A percentile compares a stretch with the other conserved stretches of the same genome.
Evolutionary conservation across 1,139 yeast species (phyloP).

Genomic region (Blastobotrys persicus): DNA sequence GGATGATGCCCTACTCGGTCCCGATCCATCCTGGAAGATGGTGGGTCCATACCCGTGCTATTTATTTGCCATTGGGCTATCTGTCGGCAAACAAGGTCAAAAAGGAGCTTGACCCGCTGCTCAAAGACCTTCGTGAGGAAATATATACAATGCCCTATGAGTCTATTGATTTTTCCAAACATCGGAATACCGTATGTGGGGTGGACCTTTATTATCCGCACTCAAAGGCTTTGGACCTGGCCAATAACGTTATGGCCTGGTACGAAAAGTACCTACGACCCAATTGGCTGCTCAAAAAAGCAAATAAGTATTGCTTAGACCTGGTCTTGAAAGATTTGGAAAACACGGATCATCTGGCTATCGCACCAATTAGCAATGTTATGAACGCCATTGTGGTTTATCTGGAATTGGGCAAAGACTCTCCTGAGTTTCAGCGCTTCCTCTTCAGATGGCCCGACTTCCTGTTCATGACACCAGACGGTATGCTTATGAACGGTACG

Average conservation of each 20-base stretch:
- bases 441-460: conserved; percentile 68
- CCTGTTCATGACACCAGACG: conserved; percentile 82
- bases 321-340: conserved; percentile 68
- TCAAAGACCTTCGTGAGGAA: conserved; percentile 67
- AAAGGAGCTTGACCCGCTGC: conserved; percentile 63
- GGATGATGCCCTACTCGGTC: conserved; percentile 76
- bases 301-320: conserved; percentile 56
- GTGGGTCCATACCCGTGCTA: conserved; percentile 99
- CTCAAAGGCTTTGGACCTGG: conserved; percentile 59
- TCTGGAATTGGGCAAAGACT: conserved; percentile 66
- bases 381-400: conserved; percentile 72
- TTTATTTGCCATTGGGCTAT: conserved; percentile 85
- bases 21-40: conserved; percentile 95
- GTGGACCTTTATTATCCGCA: conserved; percentile 95
- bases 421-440: conserved; percentile 57
- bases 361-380: conserved; percentile 93
- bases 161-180: conserved; percentile 60
- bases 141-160: conserved; percentile 68
- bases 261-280: conserved; percentile 78
- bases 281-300: conserved; percentile 56
- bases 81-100: conserved; percentile 56
- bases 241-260: conserved; percentile 56
- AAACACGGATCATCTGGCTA: conserved; percentile 79
- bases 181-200: conserved; percentile 85
- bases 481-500: conserved; percentile 93